Base-by-base conservation (phyloP, 768 basidiomycete species). In the Chalciporus pseudorubinellus region DNA sequence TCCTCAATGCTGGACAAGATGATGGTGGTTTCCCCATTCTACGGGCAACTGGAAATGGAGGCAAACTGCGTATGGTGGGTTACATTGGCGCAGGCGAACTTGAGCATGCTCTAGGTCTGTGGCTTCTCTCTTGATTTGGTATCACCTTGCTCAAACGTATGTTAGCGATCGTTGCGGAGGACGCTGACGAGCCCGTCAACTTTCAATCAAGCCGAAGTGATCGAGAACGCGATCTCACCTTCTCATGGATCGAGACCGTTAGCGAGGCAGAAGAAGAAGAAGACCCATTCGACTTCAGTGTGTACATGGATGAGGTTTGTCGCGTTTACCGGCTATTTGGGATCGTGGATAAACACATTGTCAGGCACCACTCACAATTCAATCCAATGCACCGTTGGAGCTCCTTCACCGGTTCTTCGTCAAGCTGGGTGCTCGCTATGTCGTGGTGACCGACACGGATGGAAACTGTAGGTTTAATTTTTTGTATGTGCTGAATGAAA, bases 81-180 rank as follows among this genome's bases (percentile, higher is more conserved):
- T 95, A 95, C 66, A 87, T 98, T 52, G 92, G 93, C 0, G 81
- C 84, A 24, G 95, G 87, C 60, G 97, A 99, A 69, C 80, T 99
- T 13, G 93, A 97, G 62, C 93, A 98, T 68, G 94, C 92, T 6
- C 72, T 99, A 4, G 80, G 89, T 92, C 67, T 48, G 84, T 76
- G 18, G 3, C 19, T 26, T 45, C 31, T 19, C 24, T 48, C 24
- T 39, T 21, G n/a, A 12, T 20, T 44, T 12, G 24, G 6, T 44
- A 12, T 12, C 7, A 24, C 21, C 41, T 12, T n/a, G 52, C 40
- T 39, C 45, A 41, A n/a, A 9, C 8, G 5, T 50, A 36, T 42
- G 46, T n/a, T 58, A 92, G 89, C 78, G 50, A 78, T 90, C 36
- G 83, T 92, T n/a, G 82, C 85, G 10, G 85, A 89, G 57, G 79